Percentiles rank a stretch among this genome's conserved stretches.
Evolutionary conservation across 140 eudicot genomes (phyloP).

Genomic region (Flaveria floridana): DNA sequence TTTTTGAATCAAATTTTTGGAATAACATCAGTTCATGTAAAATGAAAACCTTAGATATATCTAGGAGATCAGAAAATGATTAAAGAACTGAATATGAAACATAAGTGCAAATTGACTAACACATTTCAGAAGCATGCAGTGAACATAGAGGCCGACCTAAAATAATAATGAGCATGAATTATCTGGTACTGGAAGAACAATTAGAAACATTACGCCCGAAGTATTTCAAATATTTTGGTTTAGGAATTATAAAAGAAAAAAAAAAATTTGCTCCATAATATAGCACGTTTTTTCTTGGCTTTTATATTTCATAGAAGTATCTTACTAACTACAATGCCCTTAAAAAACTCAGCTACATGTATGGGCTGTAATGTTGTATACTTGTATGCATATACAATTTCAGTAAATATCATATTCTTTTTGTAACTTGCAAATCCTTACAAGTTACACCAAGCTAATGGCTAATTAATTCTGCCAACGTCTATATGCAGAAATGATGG

Average conservation of each 20-base stretch:
- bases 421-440: background rate
- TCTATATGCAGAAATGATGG: slow-evolving; percentile 2
- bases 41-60: background rate
- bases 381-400: background rate
- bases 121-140: slow-evolving; percentile 18
- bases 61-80: background rate
- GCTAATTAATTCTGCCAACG: background rate
- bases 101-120: background rate
- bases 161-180: background rate
- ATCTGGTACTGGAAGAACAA: background rate
- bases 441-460: background rate
- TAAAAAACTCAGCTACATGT: background rate
- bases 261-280: background rate
- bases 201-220: background rate
- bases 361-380: background rate
- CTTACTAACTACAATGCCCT: background rate
- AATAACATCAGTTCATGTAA: background rate
- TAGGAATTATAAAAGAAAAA: background rate
- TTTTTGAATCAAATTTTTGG: background rate
- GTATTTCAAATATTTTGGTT: background rate
- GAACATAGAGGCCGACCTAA: background rate
- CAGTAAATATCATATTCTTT: background rate
- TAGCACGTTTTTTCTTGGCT: background rate
- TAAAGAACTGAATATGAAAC: background rate
- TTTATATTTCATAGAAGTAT: background rate